Percentiles rank a stretch among this genome's conserved stretches.
Conservation (phyloP, 2,329 filamentous ascomycete species). For the Grosmannia serpens region DNA sequence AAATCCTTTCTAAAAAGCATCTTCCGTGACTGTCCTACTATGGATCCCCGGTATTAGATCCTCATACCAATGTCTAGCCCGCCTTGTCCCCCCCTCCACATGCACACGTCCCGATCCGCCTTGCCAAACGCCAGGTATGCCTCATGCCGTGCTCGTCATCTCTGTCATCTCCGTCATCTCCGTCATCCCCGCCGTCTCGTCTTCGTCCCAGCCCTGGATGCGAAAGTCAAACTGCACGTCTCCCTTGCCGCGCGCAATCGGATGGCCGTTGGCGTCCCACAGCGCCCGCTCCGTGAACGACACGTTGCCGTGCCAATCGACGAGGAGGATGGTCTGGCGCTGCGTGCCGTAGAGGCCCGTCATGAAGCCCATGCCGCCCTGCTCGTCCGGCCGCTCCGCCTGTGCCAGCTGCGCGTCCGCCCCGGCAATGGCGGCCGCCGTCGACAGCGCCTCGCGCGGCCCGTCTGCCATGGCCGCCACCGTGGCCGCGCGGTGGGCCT, state of each 20-base stretch:
- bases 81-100: too few relatives aligned
- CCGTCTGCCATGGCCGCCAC: slow-evolving; percentile 14
- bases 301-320: slow-evolving; percentile 52
- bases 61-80: too few relatives aligned
- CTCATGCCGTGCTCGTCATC: background rate
- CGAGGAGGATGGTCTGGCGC: slow-evolving; percentile 49
- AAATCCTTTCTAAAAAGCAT: too few relatives aligned
- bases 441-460: slow-evolving; percentile 20
- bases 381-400: slow-evolving; percentile 24
- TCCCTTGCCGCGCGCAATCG: slow-evolving; percentile 39
- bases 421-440: slow-evolving; percentile 23
- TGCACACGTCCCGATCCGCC: too few relatives aligned
- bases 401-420: slow-evolving; percentile 23
- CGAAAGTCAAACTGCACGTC: slow-evolving; percentile 45
- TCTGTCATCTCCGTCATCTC: background rate
- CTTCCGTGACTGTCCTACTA: too few relatives aligned
- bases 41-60: too few relatives aligned
- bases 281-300: slow-evolving; percentile 48
- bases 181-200: background rate
- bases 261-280: slow-evolving; percentile 46
- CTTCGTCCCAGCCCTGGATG: slow-evolving; percentile 40
- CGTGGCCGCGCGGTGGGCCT: slow-evolving; percentile 22
- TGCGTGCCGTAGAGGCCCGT: slow-evolving; percentile 55
- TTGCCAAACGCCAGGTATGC: background rate
- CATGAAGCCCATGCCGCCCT: slow-evolving; percentile 30